A percentile compares a stretch with the other conserved stretches of the same genome.
These are phyloP conservation scores for Comarum palustre DNA, from an alignment of 306 rosid species.

Conservation along the genomic window DNA sequence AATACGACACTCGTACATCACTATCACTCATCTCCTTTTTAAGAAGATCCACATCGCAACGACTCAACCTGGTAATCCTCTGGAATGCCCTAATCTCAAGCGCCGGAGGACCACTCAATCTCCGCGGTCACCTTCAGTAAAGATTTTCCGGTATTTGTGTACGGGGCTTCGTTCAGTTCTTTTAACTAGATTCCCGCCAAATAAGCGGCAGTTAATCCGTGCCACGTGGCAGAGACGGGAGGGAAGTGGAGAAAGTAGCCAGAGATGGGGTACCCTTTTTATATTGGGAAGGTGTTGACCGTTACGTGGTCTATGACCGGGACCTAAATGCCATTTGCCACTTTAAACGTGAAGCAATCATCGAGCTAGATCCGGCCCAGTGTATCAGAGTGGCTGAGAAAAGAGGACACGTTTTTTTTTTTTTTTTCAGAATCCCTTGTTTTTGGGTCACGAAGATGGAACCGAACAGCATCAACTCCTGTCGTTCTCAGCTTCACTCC, in stretches of 20 bases:
- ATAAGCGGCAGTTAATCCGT: slow-evolving; percentile 2
- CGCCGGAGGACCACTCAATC: slow-evolving; percentile 26
- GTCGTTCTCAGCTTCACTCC: slow-evolving; percentile 13
- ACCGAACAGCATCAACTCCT: neutral
- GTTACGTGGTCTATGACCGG: slow-evolving; percentile 27
- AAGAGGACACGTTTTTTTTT: neutral
- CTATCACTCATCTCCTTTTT: slow-evolving; percentile 85
- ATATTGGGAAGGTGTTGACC: slow-evolving; percentile 26
- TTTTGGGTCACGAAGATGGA: slow-evolving; percentile 15
- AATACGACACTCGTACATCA: slow-evolving; percentile 81
- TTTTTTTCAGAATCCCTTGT: neutral
- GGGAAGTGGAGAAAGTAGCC: slow-evolving; percentile 47
- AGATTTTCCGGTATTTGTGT: slow-evolving; percentile 14
- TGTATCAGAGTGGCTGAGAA: slow-evolving; percentile 3
- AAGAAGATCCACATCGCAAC: slow-evolving; percentile 74
- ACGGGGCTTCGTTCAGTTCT: neutral
- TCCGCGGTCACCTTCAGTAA: slow-evolving; percentile 23
- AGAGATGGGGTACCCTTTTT: neutral
- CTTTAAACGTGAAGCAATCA: slow-evolving; percentile 17
- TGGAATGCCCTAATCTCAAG: slow-evolving; percentile 81
- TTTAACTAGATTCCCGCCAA: slow-evolving; percentile 48
- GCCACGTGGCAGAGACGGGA: slow-evolving; percentile 53
- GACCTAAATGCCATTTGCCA: neutral
- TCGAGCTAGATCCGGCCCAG: neutral
- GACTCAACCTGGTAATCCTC: slow-evolving; percentile 82